Base-by-base conservation (phyloP, 2,329 filamentous ascomycete genomes). In the Xylaria polymorpha region DNA sequence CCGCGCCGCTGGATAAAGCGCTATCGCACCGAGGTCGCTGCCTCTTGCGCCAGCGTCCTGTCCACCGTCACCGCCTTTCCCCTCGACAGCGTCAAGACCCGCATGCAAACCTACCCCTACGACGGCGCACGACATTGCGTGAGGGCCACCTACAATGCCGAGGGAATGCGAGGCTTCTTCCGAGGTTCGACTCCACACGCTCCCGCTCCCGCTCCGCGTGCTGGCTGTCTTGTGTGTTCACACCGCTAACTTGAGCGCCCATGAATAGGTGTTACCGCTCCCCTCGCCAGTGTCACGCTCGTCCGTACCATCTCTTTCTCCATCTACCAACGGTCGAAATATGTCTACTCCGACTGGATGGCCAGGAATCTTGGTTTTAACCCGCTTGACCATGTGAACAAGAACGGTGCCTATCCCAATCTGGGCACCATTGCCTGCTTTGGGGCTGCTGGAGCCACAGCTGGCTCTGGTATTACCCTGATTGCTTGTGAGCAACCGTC, bases 91-190 rank as follows among this genome's bases (percentile, higher is more conserved):
- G 91, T 95, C 79, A 97, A 97, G 85, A 94, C 92, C 65, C 92
- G 93, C 77, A 93, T 96, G 89, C 93, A 97, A 83, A 92, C 92
- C 73, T 95, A 96, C 81, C 89, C 91, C 72, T 94, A 92, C 81
- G 85, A 87, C 73, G 92, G 87, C 73, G 93, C 92, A 80, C 81
- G 87, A 77, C 90, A 93, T 79, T 94, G 92, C 78, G 88, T 94
- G 61, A 86, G 85, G 70, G 87, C 92, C 74, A 95, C 93, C 10
- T 96, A 96, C 81, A 86, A 85, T 68, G 89, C 85, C 6, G 93
- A 96, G 82, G 91, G 91, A 41, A 80, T 90, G 46, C 84, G 86
- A 58, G 92, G 93, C 32, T 97, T 97, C 84, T 96, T 95, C 82
- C 87, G 93, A 80, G 93, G 92, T 92, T 83, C 73, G 83, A 77